Evolutionary conservation across 306 rosid species (phyloP).

Genomic region (Cicer bijugum): DNA sequence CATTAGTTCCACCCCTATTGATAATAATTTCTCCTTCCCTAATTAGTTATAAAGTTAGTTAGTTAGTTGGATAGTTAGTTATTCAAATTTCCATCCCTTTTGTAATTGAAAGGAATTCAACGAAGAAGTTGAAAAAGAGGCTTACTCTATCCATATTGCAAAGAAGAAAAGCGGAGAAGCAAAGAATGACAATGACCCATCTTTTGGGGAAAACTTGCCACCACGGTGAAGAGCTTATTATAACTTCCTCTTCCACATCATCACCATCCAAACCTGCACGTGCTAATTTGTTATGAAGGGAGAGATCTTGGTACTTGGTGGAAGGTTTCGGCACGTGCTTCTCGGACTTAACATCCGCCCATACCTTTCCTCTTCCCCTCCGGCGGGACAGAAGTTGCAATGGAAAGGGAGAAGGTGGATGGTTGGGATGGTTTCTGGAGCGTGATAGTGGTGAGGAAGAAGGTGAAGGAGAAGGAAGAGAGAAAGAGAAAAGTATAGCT

Average conservation of each 20-base stretch:
- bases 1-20: no score
- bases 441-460: slow-evolving; percentile 40
- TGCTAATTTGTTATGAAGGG: slow-evolving; percentile 29
- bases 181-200: slow-evolving; percentile 91
- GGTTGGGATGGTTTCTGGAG: slow-evolving; percentile 32
- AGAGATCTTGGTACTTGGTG: slow-evolving; percentile 49
- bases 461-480: slow-evolving; percentile 44
- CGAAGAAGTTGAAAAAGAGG: background rate
- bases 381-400: slow-evolving; percentile 30
- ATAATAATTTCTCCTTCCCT: no score
- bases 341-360: slow-evolving; percentile 77
- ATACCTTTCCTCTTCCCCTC: slow-evolving; percentile 52
- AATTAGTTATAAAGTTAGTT: no score
- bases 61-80: no score
- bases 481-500: slow-evolving; percentile 66
- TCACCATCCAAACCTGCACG: slow-evolving; percentile 47
- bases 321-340: slow-evolving; percentile 48
- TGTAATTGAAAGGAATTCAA: background rate
- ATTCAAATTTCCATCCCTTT: background rate
- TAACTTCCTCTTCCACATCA: slow-evolving; percentile 17
- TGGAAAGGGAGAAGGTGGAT: slow-evolving; percentile 21
- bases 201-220: slow-evolving; percentile 81
- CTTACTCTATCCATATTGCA: slow-evolving; percentile 98
- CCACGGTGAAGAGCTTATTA: slow-evolving; percentile 43
- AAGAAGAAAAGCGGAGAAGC: slow-evolving; percentile 90